A percentile compares a stretch with the other conserved stretches of the same genome.
Conservation (phyloP, 306 rosid species). For the Cicer bijugum region DNA sequence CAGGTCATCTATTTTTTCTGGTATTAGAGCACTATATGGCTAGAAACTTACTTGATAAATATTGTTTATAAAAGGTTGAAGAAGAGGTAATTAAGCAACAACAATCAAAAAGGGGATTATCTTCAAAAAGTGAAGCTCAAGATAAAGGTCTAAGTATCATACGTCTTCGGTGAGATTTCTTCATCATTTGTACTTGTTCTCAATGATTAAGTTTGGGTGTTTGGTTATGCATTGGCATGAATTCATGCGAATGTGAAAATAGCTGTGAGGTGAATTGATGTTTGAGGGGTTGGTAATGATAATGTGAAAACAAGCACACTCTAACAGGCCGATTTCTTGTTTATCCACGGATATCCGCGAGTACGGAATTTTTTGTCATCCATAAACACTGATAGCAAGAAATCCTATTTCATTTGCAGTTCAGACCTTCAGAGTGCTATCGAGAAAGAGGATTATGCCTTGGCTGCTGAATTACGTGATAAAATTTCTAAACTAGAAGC, state of each 20-base stretch:
- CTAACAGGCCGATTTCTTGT: neutral
- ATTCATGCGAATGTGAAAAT: neutral
- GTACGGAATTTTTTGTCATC: no score
- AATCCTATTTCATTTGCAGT: constrained; percentile 54
- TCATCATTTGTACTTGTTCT: constrained; percentile 37
- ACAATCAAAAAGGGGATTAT: constrained; percentile 77
- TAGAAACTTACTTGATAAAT: constrained; percentile 42
- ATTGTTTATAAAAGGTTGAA: constrained; percentile 72
- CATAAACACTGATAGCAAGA: neutral
- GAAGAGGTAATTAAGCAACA: constrained; percentile 74
- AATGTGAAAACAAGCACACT: neutral
- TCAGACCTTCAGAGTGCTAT: constrained; percentile 82
- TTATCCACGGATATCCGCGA: neutral
- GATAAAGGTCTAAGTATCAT: constrained; percentile 79
- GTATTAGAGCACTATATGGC: constrained; percentile 40
- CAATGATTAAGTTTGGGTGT: constrained; percentile 21
- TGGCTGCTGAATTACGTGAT: constrained; percentile 82
- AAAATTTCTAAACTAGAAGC: constrained; percentile 76
- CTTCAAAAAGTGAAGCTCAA: constrained; percentile 90
- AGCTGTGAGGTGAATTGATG: neutral
- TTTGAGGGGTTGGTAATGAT: neutral
- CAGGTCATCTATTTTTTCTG: constrained; percentile 33
- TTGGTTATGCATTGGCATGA: neutral
- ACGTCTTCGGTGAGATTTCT: constrained; percentile 63
- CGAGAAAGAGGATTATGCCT: constrained; percentile 72